phyloP scores from a whole-genome alignment of 129 eudicot genomes.

The Silybum marianum region DNA sequence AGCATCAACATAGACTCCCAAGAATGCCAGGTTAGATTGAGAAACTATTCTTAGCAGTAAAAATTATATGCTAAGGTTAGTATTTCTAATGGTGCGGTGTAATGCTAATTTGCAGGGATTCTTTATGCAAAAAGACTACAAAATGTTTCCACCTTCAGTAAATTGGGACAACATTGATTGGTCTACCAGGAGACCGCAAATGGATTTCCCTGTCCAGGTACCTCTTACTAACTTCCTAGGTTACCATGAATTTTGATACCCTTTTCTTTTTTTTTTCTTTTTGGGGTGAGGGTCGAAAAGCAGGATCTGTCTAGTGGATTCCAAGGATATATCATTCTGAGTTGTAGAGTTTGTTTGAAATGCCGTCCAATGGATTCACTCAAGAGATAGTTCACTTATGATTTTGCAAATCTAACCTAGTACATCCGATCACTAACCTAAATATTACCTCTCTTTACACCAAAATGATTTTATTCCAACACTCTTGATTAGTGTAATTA shows the following conservation, averaged over 20 bases:
- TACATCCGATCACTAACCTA: not conserved
- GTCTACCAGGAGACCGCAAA: slow-evolving; percentile 94
- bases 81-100: not conserved
- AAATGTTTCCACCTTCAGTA: slow-evolving; percentile 96
- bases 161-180: slow-evolving; percentile 94
- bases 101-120: slow-evolving; percentile 72
- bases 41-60: not conserved
- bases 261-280: not conserved
- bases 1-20: slow-evolving; percentile 79
- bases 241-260: not conserved
- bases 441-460: not conserved
- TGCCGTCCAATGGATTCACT: not conserved
- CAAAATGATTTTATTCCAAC: not conserved
- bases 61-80: not conserved
- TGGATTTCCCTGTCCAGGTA: slow-evolving; percentile 98
- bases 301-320: not conserved
- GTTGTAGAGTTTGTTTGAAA: not conserved
- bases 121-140: slow-evolving; percentile 97
- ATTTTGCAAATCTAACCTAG: not conserved
- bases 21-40: slow-evolving; percentile 79
- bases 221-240: not conserved
- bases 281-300: not conserved
- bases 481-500: not conserved
- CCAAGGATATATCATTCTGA: not conserved
- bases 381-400: not conserved